Conservation (phyloP, 768 basidiomycete species). For the Kwoniella sp. region DNA sequence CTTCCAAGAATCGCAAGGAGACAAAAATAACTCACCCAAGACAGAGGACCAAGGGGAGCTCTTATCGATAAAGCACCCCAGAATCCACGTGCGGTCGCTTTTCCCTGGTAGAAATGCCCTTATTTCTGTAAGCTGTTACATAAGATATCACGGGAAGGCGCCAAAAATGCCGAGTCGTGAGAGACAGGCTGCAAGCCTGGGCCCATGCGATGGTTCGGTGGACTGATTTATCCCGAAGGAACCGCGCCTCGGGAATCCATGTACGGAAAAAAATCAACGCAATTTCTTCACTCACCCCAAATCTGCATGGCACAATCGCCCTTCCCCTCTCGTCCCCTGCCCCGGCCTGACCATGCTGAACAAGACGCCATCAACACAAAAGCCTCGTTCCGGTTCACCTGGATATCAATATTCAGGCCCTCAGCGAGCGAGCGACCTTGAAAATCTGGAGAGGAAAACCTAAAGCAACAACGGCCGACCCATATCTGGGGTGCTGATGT, state of each 20-base stretch:
- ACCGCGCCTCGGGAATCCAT: background rate
- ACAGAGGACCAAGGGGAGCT: background rate
- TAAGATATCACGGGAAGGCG: background rate
- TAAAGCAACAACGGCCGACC: no score
- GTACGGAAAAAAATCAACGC: background rate
- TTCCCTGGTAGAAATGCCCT: background rate
- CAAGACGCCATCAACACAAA: background rate
- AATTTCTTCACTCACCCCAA: background rate
- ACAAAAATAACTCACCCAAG: background rate
- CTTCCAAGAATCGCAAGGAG: background rate
- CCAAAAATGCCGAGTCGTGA: background rate
- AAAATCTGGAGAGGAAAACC: no score
- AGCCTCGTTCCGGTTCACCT: background rate
- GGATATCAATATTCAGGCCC: background rate
- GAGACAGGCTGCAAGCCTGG: no score
- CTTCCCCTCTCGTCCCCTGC: background rate
- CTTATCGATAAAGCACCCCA: background rate
- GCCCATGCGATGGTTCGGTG: no score
- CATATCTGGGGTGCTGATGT: background rate
- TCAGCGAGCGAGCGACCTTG: no score
- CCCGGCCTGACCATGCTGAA: background rate
- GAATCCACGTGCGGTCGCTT: background rate
- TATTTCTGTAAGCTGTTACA: background rate
- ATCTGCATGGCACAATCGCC: background rate
- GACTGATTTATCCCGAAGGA: no score